Conservation (phyloP, 2,329 filamentous ascomycete species). For the Fusarium lateritium region DNA sequence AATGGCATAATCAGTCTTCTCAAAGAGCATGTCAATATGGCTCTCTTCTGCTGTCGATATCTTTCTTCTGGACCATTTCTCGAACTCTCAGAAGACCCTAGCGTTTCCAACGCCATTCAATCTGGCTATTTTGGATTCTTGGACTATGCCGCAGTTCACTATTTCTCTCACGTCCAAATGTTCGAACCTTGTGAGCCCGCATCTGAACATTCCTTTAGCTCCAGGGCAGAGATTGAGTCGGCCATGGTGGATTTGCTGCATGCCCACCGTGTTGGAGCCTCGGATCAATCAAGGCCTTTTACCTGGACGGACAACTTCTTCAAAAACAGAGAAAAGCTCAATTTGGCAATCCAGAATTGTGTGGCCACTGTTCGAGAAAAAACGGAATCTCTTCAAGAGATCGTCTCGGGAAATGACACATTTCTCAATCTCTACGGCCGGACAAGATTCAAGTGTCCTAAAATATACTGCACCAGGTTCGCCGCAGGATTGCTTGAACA, state of each 20-base stretch:
- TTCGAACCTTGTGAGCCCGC: rapidly evolving
- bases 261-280: rapidly evolving
- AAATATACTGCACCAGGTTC: not conserved
- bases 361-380: too few relatives aligned
- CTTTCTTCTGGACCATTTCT: not conserved
- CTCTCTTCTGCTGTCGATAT: rapidly evolving
- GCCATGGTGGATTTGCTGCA: too few relatives aligned
- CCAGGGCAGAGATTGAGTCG: too few relatives aligned
- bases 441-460: not conserved
- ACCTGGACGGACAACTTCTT: too few relatives aligned
- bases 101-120: rapidly evolving
- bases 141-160: not conserved
- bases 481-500: rapidly evolving
- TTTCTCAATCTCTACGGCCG: rapidly evolving
- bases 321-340: too few relatives aligned
- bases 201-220: too few relatives aligned
- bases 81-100: rapidly evolving
- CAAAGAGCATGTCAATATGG: rapidly evolving
- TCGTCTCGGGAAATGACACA: rapidly evolving
- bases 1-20: rapidly evolving
- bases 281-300: too few relatives aligned
- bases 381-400: not conserved
- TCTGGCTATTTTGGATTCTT: not conserved
- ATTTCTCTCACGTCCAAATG: not conserved
- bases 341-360: too few relatives aligned